phyloP scores from a whole-genome alignment of 768 basidiomycete genomes.

The Termitomyces heimii region DNA sequence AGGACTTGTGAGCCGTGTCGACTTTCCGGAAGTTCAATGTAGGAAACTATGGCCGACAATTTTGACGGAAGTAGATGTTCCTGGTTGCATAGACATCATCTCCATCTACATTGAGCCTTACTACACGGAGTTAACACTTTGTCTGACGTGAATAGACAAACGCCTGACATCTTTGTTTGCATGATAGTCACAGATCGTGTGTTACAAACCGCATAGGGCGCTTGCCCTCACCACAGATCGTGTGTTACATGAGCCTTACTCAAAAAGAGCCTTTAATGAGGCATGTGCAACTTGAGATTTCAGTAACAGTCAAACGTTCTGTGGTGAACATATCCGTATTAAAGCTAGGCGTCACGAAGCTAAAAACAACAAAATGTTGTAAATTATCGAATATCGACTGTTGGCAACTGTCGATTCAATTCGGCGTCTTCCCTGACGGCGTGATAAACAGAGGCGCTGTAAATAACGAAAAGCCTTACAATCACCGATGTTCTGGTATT shows the following conservation, averaged over 20 bases:
- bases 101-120: background rate
- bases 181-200: background rate
- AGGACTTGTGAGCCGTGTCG: background rate
- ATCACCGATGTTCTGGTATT: background rate
- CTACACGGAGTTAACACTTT: background rate
- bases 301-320: background rate
- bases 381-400: background rate
- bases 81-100: background rate
- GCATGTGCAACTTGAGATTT: background rate
- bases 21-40: slow-evolving; percentile 7
- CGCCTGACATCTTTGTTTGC: background rate
- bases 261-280: background rate
- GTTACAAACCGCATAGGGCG: too few species aligned
- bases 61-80: background rate
- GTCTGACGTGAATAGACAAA: background rate
- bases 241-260: background rate
- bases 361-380: background rate
- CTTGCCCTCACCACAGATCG: too few species aligned
- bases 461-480: background rate
- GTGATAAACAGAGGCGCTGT: background rate
- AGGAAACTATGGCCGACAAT: background rate
- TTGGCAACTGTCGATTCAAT: background rate
- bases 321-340: background rate
- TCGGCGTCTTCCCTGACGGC: background rate
- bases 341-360: background rate